These are phyloP conservation scores for Cicer judaicum DNA, from an alignment of 306 rosid genomes.

Conservation along the genomic window DNA sequence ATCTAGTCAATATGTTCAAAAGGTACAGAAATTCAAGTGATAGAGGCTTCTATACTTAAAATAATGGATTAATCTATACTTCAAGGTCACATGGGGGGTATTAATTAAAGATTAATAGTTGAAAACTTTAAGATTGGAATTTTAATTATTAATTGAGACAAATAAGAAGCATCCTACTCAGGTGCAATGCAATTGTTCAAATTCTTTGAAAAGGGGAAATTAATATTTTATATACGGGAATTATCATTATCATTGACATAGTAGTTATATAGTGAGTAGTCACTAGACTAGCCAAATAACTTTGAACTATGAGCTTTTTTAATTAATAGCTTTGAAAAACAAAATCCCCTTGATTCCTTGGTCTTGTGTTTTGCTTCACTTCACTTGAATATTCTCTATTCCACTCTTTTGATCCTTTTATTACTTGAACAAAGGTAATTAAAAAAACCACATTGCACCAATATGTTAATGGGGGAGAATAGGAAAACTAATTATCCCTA, in stretches of 20 bases:
- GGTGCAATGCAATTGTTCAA: slow-evolving; percentile 43
- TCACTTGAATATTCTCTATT: slow-evolving; percentile 39
- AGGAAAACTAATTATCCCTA: no score
- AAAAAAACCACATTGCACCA: no score
- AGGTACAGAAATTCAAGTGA: slow-evolving; percentile 57
- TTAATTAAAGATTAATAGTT: slow-evolving; percentile 39
- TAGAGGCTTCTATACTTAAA: slow-evolving; percentile 58
- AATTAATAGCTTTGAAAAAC: slow-evolving; percentile 51
- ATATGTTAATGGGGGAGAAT: no score
- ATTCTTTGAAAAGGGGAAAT: slow-evolving; percentile 42
- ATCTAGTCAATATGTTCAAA: slow-evolving; percentile 52
- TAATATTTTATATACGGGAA: slow-evolving; percentile 46
- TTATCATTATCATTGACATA: slow-evolving; percentile 69
- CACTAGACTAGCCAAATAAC: slow-evolving; percentile 55
- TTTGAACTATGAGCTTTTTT: slow-evolving; percentile 54
- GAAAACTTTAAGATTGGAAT: slow-evolving; percentile 40
- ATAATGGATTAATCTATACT: slow-evolving; percentile 42
- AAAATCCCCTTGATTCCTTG: slow-evolving; percentile 56
- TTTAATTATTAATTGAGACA: slow-evolving; percentile 22
- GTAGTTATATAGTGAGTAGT: slow-evolving; percentile 56
- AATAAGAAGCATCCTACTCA: slow-evolving; percentile 54
- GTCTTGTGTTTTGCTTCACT: slow-evolving; percentile 47
- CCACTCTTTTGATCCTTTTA: slow-evolving; percentile 37
- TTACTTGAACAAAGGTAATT: slow-evolving; percentile 44
- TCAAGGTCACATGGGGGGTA: slow-evolving; percentile 42